Base-by-base conservation (phyloP, 768 basidiomycete genomes). In the Leccinum incarnatum region DNA sequence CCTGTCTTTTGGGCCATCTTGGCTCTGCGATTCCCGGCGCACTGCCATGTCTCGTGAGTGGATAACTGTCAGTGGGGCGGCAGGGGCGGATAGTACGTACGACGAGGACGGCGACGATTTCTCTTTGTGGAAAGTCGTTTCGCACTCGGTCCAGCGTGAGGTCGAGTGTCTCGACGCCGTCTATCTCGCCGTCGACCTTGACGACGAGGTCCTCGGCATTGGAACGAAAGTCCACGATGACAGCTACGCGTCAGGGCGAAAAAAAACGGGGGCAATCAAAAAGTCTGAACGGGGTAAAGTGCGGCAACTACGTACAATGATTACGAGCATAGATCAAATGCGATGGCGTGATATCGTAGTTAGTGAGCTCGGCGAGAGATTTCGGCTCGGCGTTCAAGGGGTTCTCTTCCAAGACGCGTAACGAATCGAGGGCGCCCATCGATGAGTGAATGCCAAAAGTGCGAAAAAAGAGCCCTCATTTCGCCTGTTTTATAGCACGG, bases 361-460 rank as follows among this genome's bases (percentile, higher is more conserved):
- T 66, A 30, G 62, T 46, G 65, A 85, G 85, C 63, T 85, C 81
- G 19, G 84, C 79, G 12, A 91, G 77, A 17, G 79, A 77, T 2
- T 77, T 73, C 1, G 89, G 85, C 62, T 92, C 89, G 17, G 88
- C 88, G 66, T 91, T 91, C 75, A 83, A 84, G 2, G 88, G 89
- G 8, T 79, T 65, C 6, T 75, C 52, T 32, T 67, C 63, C 29
- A 68, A 48, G n/a, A 70, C 58, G 7, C 40, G 57, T 2, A 72
- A 53, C 23, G 52, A n/a, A 42, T 65, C 54, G 10, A 62, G 40
- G 37, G 49, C 34, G 42, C 71, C 65, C 71, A 73, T 71, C 3
- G 27, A 36, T 14, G 36, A 40, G 21, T 23, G 19, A 21, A 46
- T 21, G 40, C 11, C 42, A 45, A 19, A 42, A 42, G 40, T 42